Evolutionary conservation across 495 filamentous ascomycete genomes (phyloP), one percentile per base, ranked within the genome.

Genomic region (Talaromyces trachyspermus): DNA sequence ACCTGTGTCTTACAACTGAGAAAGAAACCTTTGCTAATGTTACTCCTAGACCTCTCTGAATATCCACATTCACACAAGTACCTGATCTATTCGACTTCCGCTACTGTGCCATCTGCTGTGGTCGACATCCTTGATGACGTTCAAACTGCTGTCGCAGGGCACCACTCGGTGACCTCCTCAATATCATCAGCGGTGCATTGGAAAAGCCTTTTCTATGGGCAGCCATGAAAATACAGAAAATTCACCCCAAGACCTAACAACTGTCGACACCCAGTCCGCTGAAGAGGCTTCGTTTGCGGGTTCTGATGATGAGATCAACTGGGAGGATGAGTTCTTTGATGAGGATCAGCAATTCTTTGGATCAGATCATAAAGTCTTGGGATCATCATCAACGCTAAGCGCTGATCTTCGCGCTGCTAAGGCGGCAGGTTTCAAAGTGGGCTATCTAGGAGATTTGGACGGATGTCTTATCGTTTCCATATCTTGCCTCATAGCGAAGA

Each of bases 381-480:
- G 45, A 11, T 8, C 59, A 11, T 25, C 39, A 5, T 45, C 49
- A 32, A 58, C 74, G 24, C 67, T 94, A 14, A 75, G 75, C 24
- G 55, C 56, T 5, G 90, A 96, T 61, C 70, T 96, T 4, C 68
- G 65, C 33, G 55, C 55, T 4, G 81, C 70, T 5, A 83, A 79
- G 53, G 44, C 68, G 2, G 80, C 84, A 11, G 89, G 88, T 0
- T 91, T 89, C 64, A 86, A 78, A 46, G 70, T 89, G n/a, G 87
- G 86, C 3, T 68, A 77, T 27, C 56, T 85, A 6, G 77, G 74
- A 9, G 64, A 68, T 7, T 56, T 78, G 8, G 55, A 69, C 4
- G 78, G 72, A 29, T 71, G 75, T 18, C 54, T 88, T 42, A 83
- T 77, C 25, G 49, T 95, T 5, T 84, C 83, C 0, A 74, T 84